Evolutionary conservation across 768 basidiomycete genomes (phyloP).

Genomic region (Mycena pura): DNA sequence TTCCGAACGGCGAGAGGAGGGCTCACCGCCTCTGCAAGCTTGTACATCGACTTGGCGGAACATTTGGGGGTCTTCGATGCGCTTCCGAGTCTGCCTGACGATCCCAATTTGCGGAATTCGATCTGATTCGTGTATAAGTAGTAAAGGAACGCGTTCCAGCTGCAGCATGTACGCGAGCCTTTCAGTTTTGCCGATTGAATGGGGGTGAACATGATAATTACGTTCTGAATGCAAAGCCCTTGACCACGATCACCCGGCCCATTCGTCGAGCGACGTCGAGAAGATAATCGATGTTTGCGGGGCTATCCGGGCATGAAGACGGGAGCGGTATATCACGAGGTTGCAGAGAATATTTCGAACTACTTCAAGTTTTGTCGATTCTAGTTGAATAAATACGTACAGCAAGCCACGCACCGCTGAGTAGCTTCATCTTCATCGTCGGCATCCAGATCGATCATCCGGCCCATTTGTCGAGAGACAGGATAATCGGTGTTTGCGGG

Average conservation of each 20-base stretch:
- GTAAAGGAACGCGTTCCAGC: conserved; percentile 22
- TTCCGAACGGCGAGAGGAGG: no score
- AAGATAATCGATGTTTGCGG: neutral
- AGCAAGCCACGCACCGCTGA: neutral
- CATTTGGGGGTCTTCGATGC: neutral
- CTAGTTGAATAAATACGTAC: neutral
- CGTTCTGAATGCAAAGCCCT: conserved; percentile 20
- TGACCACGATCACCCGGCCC: conserved; percentile 9
- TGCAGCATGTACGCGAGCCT: no score
- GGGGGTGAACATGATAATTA: neutral
- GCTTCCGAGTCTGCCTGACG: neutral
- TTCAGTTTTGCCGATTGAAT: no score
- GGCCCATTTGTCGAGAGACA: no score
- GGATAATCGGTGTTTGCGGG: neutral
- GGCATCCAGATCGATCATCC: conserved; percentile 5
- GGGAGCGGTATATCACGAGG: no score
- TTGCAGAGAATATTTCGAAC: no score
- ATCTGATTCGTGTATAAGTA: conserved; percentile 20
- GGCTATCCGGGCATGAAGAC: neutral
- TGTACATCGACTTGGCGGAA: conserved; percentile 25
- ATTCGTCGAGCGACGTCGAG: neutral
- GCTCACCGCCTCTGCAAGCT: conserved; percentile 7
- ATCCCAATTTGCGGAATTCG: conserved; percentile 1
- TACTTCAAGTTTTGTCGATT: no score
- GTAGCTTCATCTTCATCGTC: conserved; percentile 8